These are phyloP conservation scores for Calophaca sinica DNA, from an alignment of 306 rosid species.

Conservation along the genomic window DNA sequence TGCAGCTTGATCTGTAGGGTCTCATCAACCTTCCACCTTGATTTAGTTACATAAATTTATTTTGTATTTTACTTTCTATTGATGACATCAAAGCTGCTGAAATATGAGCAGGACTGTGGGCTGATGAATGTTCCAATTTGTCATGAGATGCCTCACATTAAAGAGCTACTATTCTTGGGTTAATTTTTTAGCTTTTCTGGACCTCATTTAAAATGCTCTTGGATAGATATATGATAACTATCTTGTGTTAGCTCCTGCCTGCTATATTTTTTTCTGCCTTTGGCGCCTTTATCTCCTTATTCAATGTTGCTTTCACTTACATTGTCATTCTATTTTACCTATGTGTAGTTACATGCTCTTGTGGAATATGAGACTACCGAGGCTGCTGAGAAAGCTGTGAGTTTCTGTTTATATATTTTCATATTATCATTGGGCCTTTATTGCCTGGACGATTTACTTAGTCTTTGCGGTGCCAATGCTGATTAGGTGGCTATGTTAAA, in stretches of 20 bases:
- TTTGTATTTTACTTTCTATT: neutral
- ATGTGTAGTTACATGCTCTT: slow-evolving; percentile 77
- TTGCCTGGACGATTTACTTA: slow-evolving; percentile 34
- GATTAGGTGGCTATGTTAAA: slow-evolving; percentile 79
- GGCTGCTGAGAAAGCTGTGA: slow-evolving; percentile 95
- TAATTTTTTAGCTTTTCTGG: slow-evolving; percentile 18
- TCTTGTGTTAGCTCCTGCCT: slow-evolving; percentile 17
- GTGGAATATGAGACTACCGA: slow-evolving; percentile 90
- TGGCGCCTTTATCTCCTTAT: slow-evolving; percentile 29
- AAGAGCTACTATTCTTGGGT: neutral
- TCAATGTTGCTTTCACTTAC: slow-evolving; percentile 8
- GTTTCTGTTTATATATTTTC: slow-evolving; percentile 48
- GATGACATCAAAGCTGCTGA: slow-evolving; percentile 3
- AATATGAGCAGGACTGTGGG: neutral
- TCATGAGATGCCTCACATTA: slow-evolving; percentile 11
- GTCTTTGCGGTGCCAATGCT: slow-evolving; percentile 28
- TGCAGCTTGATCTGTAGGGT: slow-evolving; percentile 12
- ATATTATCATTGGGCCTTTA: slow-evolving; percentile 22
- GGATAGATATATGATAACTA: slow-evolving; percentile 16
- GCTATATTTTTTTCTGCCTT: slow-evolving; percentile 32
- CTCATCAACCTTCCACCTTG: neutral
- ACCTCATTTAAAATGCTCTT: slow-evolving; percentile 28
- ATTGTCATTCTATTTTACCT: slow-evolving; percentile 13
- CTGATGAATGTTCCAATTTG: slow-evolving; percentile 19
- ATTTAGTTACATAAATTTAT: slow-evolving; percentile 7